Evolutionary conservation across 2,329 filamentous ascomycete genomes (phyloP).

Genomic region (Clonostachys sp.): DNA sequence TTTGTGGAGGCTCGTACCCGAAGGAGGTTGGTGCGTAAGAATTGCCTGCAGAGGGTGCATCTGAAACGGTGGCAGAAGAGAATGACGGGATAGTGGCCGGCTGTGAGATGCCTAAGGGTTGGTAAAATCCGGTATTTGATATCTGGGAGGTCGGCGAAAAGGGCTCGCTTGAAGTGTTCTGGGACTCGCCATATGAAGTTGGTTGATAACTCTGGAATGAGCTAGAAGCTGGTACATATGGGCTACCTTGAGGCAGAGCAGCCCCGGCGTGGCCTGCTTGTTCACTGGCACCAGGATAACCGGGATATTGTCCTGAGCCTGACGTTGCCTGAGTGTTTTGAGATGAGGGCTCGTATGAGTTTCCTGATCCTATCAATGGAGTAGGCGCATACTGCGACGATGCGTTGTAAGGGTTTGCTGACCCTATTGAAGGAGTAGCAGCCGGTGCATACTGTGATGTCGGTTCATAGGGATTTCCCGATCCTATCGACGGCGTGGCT

Average conservation of each 20-base stretch:
- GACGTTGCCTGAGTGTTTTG: conserved; percentile 38
- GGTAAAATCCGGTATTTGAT: background rate
- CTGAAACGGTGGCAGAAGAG: background rate
- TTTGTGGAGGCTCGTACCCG: conserved; percentile 45
- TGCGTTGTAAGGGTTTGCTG: conserved; percentile 22
- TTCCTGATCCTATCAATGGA: conserved; percentile 9
- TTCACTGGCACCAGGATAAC: conserved; percentile 22
- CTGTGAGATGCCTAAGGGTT: background rate
- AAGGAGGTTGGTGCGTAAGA: conserved; percentile 29
- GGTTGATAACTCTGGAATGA: background rate
- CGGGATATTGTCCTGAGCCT: conserved; percentile 14
- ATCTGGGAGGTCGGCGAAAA: background rate
- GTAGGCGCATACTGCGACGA: conserved; percentile 31
- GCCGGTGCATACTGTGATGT: conserved; percentile 2
- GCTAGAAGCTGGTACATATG: conserved; percentile 9
- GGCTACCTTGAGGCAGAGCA: conserved; percentile 5
- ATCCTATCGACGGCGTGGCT: conserved; percentile 6
- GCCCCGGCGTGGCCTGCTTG: conserved; percentile 18
- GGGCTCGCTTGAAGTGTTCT: background rate
- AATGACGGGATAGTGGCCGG: background rate
- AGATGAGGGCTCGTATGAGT: conserved; percentile 32
- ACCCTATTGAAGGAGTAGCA: conserved; percentile 10
- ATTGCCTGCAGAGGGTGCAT: no score
- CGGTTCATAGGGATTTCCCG: conserved; percentile 21
- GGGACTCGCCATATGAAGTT: background rate